Evolutionary conservation across 768 basidiomycete species (phyloP).

Genomic region (Calocybe indica): DNA sequence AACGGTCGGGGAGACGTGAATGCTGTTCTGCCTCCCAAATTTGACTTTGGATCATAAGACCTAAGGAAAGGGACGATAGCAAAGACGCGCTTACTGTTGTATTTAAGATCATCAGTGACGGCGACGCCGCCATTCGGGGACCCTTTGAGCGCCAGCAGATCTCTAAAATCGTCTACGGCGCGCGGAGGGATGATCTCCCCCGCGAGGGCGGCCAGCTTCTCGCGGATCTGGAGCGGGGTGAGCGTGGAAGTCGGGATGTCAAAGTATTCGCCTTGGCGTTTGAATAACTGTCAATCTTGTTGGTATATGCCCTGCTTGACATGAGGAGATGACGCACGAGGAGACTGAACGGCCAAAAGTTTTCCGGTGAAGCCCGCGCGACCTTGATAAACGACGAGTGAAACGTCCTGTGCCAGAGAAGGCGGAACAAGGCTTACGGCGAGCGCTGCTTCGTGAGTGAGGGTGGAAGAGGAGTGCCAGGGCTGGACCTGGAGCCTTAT

Average conservation of each 20-base stretch:
- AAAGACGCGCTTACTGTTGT: slow-evolving; percentile 53
- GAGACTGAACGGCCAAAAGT: slow-evolving; percentile 76
- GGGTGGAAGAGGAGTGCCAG: slow-evolving; percentile 74
- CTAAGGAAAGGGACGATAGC: neutral
- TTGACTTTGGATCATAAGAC: slow-evolving; percentile 56
- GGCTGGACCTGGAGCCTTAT: slow-evolving; percentile 70
- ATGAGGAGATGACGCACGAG: slow-evolving; percentile 33
- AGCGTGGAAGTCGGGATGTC: slow-evolving; percentile 66
- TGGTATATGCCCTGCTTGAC: neutral
- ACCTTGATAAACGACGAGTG: slow-evolving; percentile 35
- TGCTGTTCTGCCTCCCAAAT: slow-evolving; percentile 82
- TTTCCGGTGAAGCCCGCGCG: slow-evolving; percentile 61
- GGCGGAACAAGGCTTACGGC: slow-evolving; percentile 42
- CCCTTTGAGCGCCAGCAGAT: slow-evolving; percentile 55
- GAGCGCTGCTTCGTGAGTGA: slow-evolving; percentile 76
- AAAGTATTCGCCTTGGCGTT: slow-evolving; percentile 71
- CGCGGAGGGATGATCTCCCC: slow-evolving; percentile 43
- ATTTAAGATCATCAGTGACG: slow-evolving; percentile 84
- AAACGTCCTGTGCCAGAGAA: neutral
- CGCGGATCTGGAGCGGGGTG: slow-evolving; percentile 69
- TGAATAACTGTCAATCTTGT: slow-evolving; percentile 54
- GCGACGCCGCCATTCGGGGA: slow-evolving; percentile 75
- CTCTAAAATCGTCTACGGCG: slow-evolving; percentile 48
- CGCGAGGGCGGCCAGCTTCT: slow-evolving; percentile 61
- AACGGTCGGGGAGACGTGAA: slow-evolving; percentile 86